Evolutionary conservation across 441 rosid species (phyloP), one percentile per base, ranked within the genome.

Genomic region (Flueggea neowawraea): DNA sequence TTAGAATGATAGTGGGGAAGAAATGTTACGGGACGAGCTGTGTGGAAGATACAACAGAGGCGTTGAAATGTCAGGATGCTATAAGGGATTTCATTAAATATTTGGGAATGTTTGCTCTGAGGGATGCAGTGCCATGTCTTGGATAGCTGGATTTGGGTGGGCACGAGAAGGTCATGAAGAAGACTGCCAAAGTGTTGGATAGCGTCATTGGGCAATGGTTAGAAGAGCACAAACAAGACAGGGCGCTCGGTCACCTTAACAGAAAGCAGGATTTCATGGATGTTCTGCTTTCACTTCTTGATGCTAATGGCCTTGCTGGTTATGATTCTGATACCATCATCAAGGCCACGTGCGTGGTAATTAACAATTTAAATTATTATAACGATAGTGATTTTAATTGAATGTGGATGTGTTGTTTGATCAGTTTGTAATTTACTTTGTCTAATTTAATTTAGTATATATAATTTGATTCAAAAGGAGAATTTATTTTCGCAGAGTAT

Each of bases 281-380:
- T 31, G 12, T 72, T n/a, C 48, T 79, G 74, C 43, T 78, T 4
- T 47, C 65, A 0, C 15, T 62, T 11, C 51, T 69, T 4, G 66
- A 69, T 4, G 63, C 52, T 0, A 63, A 50, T 5, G 16, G 55
- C 0, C 54, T 51, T 15, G 54, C 31, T 4, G 55, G 51, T 4
- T 58, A 47, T 47, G 77, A 81, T 58, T 65, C 78, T 0, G 80
- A 73, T 44, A 68, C 81, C 0, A 39, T 66, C 45, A 66, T 12
- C 58, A 79, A 84, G 68, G 73, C 82, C 15, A 70, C 72, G 0
- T 68, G 68, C 31, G 43, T 73, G 80, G 84, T 79, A 74, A 41
- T 5, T 41, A 41, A 5, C 44, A 5, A 5, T 41, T 41, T 41
- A 5, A 10, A 41, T 10, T 10, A 5, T 41, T 41, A 41, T n/a